Percentiles rank a stretch among this genome's conserved stretches.
These are phyloP conservation scores for Clavariopsis aquatica DNA, from an alignment of 495 filamentous ascomycete species.

Conservation along the genomic window DNA sequence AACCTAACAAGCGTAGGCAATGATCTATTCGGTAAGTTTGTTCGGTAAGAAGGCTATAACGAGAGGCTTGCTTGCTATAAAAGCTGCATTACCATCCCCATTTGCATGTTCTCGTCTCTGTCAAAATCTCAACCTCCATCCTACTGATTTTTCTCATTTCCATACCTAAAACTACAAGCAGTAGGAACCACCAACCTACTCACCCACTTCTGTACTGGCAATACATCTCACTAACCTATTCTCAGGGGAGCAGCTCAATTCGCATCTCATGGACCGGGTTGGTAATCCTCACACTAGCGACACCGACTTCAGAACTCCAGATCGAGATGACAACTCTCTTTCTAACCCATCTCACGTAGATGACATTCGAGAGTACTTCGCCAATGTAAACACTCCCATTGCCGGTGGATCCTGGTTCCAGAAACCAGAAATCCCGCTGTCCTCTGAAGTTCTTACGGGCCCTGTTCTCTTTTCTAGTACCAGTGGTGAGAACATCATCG, in stretches of 20 bases:
- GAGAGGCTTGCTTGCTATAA: not conserved
- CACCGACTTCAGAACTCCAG: not conserved
- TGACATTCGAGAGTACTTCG: constrained; percentile 40
- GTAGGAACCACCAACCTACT: too few relatives aligned
- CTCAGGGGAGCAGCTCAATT: too few relatives aligned
- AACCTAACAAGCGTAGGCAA: not conserved
- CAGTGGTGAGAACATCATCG: constrained; percentile 11
- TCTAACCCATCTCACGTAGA: not conserved
- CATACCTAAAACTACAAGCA: too few relatives aligned
- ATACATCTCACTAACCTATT: too few relatives aligned
- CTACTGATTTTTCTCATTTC: not conserved
- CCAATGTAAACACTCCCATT: constrained; percentile 16
- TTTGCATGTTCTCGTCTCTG: not conserved
- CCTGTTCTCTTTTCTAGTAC: not conserved
- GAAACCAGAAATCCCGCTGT: constrained; percentile 41
- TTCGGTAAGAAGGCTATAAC: not conserved
- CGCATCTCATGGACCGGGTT: constrained; percentile 19
- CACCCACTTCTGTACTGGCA: too few relatives aligned
- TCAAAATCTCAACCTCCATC: not conserved
- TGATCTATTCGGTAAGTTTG: not conserved
- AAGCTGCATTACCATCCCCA: not conserved
- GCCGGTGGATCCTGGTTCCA: constrained; percentile 38
- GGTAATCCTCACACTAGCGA: not conserved
- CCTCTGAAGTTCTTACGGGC: constrained; percentile 37
- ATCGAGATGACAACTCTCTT: not conserved